Conservation (phyloP, 176 grass and related monocot species). For the Alopecurus myosuroides region DNA sequence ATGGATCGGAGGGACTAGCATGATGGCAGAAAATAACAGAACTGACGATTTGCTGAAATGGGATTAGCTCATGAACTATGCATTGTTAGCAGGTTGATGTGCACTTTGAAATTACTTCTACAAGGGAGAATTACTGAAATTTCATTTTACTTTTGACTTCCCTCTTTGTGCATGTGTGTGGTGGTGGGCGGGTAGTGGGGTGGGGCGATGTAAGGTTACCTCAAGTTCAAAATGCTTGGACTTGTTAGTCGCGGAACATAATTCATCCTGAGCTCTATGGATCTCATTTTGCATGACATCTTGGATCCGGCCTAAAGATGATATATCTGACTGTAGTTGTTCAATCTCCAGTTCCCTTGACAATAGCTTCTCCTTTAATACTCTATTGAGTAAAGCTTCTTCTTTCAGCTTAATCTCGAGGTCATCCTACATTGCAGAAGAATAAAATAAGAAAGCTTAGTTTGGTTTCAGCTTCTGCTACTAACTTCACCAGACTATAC, state of each 20-base stretch:
- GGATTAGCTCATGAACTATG: background rate
- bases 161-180: background rate
- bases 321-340: slow-evolving; percentile 58
- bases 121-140: background rate
- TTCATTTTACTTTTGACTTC: background rate
- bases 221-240: slow-evolving; percentile 66
- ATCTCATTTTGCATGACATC: slow-evolving; percentile 52
- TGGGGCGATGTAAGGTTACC: slow-evolving; percentile 34
- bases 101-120: background rate
- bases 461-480: slow-evolving; percentile 12
- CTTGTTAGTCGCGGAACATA: slow-evolving; percentile 44
- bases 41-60: background rate
- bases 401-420: slow-evolving; percentile 56
- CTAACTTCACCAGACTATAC: background rate
- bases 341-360: slow-evolving; percentile 63
- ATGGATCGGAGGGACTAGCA: no score
- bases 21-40: background rate
- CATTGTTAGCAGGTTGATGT: background rate
- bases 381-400: slow-evolving; percentile 53
- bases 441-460: background rate
- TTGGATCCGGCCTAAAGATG: slow-evolving; percentile 46
- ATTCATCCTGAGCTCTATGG: slow-evolving; percentile 54
- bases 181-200: no score
- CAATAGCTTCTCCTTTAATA: slow-evolving; percentile 61
- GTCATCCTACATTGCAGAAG: slow-evolving; percentile 48